These are phyloP conservation scores for Acmispon strigosus DNA, from an alignment of 306 rosid genomes.

Conservation along the genomic window DNA sequence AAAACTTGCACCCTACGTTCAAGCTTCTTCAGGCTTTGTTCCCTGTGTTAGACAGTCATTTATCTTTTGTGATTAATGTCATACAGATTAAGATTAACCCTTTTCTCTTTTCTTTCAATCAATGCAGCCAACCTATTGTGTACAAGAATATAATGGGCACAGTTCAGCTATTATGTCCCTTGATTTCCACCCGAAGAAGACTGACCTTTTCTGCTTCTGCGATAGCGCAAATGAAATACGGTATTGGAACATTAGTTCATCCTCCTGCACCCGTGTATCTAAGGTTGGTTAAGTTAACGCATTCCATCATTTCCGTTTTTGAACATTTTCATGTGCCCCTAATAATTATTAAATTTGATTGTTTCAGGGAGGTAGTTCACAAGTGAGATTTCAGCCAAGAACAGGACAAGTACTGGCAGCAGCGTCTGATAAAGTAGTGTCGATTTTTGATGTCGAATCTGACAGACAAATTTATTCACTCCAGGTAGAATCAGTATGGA, in stretches of 20 bases:
- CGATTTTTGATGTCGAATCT: slow-evolving; percentile 42
- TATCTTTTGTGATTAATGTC: neutral
- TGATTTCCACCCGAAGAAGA: slow-evolving; percentile 53
- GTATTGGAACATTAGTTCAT: slow-evolving; percentile 34
- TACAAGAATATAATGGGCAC: slow-evolving; percentile 38
- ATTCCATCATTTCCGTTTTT: neutral
- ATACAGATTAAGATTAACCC: neutral
- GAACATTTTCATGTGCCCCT: neutral
- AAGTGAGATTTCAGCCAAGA: slow-evolving; percentile 55
- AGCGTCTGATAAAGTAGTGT: slow-evolving; percentile 40
- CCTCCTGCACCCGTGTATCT: slow-evolving; percentile 29
- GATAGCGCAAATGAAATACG: slow-evolving; percentile 40
- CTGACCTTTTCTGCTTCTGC: slow-evolving; percentile 47
- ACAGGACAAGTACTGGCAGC: slow-evolving; percentile 38
- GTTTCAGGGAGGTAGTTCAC: slow-evolving; percentile 40
- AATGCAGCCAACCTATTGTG: slow-evolving; percentile 41
- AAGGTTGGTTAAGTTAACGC: slow-evolving; percentile 29
- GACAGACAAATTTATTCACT: slow-evolving; percentile 30
- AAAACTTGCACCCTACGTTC: neutral
- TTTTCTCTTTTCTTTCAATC: neutral
- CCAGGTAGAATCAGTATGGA: slow-evolving; percentile 23
- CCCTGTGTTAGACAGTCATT: neutral
- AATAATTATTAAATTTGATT: slow-evolving; percentile 5
- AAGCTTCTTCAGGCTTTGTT: neutral
- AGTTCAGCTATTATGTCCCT: slow-evolving; percentile 42